A percentile compares a stretch with the other conserved stretches of the same genome.
Conservation (phyloP, 148 eudicot species). For the Spergularia bocconei region DNA sequence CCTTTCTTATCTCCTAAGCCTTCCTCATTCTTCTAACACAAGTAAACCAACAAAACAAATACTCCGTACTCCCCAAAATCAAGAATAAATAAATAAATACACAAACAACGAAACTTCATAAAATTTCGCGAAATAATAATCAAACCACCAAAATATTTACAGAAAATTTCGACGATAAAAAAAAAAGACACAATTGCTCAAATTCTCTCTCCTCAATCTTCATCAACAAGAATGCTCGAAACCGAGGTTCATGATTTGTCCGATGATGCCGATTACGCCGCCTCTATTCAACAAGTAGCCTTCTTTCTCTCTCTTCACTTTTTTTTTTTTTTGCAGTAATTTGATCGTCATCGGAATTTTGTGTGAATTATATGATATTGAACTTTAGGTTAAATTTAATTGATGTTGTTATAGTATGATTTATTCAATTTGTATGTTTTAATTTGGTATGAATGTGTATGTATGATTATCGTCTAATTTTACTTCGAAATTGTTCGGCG, state of each 20-base stretch:
- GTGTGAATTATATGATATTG: background rate
- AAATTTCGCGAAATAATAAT: slow-evolving; percentile 11
- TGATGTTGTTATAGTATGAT: background rate
- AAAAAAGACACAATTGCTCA: no score
- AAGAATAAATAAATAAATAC: background rate
- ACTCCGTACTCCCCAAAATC: background rate
- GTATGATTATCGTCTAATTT: no score
- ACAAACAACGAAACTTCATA: background rate
- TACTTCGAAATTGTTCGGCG: no score
- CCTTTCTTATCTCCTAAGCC: background rate
- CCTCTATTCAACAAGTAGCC: slow-evolving; percentile 47
- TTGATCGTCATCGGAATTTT: background rate
- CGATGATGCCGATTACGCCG: slow-evolving; percentile 58
- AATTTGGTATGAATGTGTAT: no score
- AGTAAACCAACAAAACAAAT: background rate
- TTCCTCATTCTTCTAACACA: background rate
- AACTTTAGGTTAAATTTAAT: slow-evolving; percentile 6
- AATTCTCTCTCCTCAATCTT: background rate
- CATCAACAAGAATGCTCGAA: slow-evolving; percentile 38
- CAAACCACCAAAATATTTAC: background rate
- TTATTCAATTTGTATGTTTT: no score
- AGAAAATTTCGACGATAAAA: background rate
- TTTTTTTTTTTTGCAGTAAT: background rate
- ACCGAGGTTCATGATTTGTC: slow-evolving; percentile 43
- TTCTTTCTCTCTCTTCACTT: background rate